These are phyloP conservation scores for Penicillium sp. DNA, from an alignment of 2,329 filamentous ascomycete species.

Conservation along the genomic window DNA sequence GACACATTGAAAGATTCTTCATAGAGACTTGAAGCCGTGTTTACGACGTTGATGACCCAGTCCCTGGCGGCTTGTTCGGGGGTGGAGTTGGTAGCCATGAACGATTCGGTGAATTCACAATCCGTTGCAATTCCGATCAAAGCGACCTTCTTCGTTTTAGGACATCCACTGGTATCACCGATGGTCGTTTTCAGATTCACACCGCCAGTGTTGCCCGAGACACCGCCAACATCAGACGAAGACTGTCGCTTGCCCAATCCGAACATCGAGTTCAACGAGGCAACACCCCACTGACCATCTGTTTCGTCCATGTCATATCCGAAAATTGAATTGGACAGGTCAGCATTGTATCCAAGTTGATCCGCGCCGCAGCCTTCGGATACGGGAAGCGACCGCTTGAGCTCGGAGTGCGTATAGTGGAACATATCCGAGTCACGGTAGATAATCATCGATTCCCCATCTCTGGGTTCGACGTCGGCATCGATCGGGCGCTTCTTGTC, in stretches of 20 bases:
- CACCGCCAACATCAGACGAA: slow-evolving; percentile 64
- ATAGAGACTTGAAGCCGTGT: slow-evolving; percentile 81
- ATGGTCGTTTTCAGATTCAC: slow-evolving; percentile 78
- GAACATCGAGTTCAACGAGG: slow-evolving; percentile 66
- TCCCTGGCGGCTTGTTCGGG: slow-evolving; percentile 62
- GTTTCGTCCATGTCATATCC: slow-evolving; percentile 54
- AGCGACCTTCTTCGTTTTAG: slow-evolving; percentile 84
- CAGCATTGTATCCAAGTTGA: slow-evolving; percentile 73
- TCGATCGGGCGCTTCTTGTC: slow-evolving; percentile 71
- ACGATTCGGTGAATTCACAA: slow-evolving; percentile 77
- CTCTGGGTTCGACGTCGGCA: slow-evolving; percentile 58
- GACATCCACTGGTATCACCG: slow-evolving; percentile 80
- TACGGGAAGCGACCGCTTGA: slow-evolving; percentile 59
- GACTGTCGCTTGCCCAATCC: slow-evolving; percentile 61
- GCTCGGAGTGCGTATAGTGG: slow-evolving; percentile 53
- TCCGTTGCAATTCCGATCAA: slow-evolving; percentile 90
- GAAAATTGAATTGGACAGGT: slow-evolving; percentile 67
- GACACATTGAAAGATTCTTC: slow-evolving; percentile 94
- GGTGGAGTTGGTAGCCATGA: slow-evolving; percentile 49
- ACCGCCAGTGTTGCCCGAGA: slow-evolving; percentile 72
- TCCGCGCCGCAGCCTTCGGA: slow-evolving; percentile 69
- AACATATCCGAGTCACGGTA: slow-evolving; percentile 87
- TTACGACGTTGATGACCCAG: slow-evolving; percentile 82
- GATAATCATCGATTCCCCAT: slow-evolving; percentile 79
- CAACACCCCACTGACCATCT: slow-evolving; percentile 57